A percentile compares a stretch with the other conserved stretches of the same genome.
Evolutionary conservation across 805 yeast genomes (phyloP).

Genomic region (Metschnikowia henanensis): DNA sequence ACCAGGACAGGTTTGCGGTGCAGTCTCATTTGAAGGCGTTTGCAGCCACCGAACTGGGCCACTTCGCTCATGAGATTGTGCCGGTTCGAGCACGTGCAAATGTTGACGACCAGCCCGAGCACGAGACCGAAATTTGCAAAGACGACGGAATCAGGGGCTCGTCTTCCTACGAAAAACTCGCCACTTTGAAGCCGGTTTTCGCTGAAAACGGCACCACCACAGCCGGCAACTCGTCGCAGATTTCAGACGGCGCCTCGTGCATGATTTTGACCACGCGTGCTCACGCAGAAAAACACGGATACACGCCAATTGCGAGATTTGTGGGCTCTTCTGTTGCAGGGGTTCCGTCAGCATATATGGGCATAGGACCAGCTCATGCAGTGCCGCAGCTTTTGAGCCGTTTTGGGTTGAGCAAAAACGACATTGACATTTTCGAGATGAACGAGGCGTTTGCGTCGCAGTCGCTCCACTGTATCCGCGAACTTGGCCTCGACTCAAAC

Average conservation of each 20-base stretch:
- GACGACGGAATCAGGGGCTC: conserved; percentile 34
- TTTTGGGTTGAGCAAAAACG: too few relatives aligned
- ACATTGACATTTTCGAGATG: conserved; percentile 90
- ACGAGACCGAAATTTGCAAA: conserved; percentile 12
- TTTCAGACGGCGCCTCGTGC: conserved; percentile 10
- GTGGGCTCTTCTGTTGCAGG: conserved; percentile 11
- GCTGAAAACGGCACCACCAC: conserved; percentile 11
- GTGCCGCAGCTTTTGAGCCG: too few relatives aligned
- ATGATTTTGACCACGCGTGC: conserved; percentile 8
- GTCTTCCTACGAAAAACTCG: conserved; percentile 25
- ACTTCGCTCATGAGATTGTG: too few relatives aligned
- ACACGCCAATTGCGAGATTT: conserved; percentile 9
- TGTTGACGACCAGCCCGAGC: conserved; percentile 23
- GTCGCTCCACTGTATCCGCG: conserved; percentile 83
- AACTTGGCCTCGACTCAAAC: conserved; percentile 57
- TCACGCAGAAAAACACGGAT: conserved; percentile 9
- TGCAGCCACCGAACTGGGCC: conserved; percentile 24
- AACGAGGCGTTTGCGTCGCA: conserved; percentile 98
- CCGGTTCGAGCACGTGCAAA: too few relatives aligned
- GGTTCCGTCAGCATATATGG: conserved; percentile 10
- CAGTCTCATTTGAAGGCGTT: conserved; percentile 25
- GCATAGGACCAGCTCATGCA: conserved; percentile 10
- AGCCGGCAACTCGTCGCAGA: conserved; percentile 10
- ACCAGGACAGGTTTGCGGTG: conserved; percentile 27
- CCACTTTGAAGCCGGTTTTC: conserved; percentile 33